Evolutionary conservation across 495 filamentous ascomycete species (phyloP), one percentile per base, ranked within the genome.

Genomic region (Trichoderma virens): DNA sequence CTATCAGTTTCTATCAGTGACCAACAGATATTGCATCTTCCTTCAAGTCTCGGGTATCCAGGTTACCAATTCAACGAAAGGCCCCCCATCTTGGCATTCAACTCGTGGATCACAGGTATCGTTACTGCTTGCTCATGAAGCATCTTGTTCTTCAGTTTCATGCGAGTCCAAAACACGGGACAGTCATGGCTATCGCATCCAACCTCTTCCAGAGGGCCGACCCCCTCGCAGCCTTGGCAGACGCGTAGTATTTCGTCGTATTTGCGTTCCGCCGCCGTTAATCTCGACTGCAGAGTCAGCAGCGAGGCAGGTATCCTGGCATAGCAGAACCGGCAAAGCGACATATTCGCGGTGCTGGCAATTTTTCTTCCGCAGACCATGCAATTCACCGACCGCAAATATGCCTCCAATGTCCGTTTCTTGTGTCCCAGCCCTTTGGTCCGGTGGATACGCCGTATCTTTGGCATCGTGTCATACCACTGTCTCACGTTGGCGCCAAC

Each of bases 401-500:
- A 98, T 27, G 84, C 89, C 70, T 98, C 94, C 18, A 98, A 78
- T 13, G 90, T 95, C 72, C 84, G 88, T 64, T 80, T 83, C 31
- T 62, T 69, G 62, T 64, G 67, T 67, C 69, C 71, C 11, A 23
- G 30, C 30, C 45, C 62, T 9, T 31, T 54, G 5, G 32, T 51
- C 23, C 59, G 72, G 64, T n/a, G 71, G 41, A 93, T 84, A 3
- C 88, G 83, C 68, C 90, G 90, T 38, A 90, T 81, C 73, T 95
- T 96, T 27, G 94, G 94, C 91, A 97, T 96, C 74, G 96, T 91
- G 62, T 96, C 92, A 66, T 92, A 98, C 94, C 94, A 98, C 63
- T 84, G 80, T 18, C 90, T 80, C 14, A 98, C 90, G 73, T 95
- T 95, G 23, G 92, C 94, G 34, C 94, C 94, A 30, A 98, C 91